Evolutionary conservation across 495 filamentous ascomycete genomes (phyloP).

Genomic region (Hypoxylon lenormandii): DNA sequence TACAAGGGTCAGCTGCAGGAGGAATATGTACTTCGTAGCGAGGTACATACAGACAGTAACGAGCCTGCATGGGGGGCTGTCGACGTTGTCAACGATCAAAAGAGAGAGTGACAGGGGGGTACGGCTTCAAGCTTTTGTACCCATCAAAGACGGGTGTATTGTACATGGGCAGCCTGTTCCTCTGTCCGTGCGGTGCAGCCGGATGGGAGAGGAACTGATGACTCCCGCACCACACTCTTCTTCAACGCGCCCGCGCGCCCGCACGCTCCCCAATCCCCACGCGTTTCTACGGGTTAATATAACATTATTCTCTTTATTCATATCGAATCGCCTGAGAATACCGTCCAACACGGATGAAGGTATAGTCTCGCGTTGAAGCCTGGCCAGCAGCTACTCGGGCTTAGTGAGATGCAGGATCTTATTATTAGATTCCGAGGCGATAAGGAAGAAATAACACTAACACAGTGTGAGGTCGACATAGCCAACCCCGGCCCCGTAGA

Average conservation of each 20-base stretch:
- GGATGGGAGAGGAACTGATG: slow-evolving; percentile 32
- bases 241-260: slow-evolving; percentile 39
- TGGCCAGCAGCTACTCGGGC: slow-evolving; percentile 14
- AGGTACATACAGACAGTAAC: slow-evolving; percentile 45
- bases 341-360: background rate
- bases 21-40: slow-evolving; percentile 30
- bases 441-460: slow-evolving; percentile 33
- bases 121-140: slow-evolving; percentile 46
- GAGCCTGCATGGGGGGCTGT: slow-evolving; percentile 42
- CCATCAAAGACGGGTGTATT: slow-evolving; percentile 38
- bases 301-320: slow-evolving; percentile 18
- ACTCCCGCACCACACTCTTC: slow-evolving; percentile 35
- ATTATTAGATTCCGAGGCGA: slow-evolving; percentile 17
- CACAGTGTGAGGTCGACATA: slow-evolving; percentile 22
- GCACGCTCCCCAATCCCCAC: slow-evolving; percentile 37
- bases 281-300: slow-evolving; percentile 21
- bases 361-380: slow-evolving; percentile 3
- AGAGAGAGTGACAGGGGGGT: slow-evolving; percentile 40
- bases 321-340: slow-evolving; percentile 13
- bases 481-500: slow-evolving; percentile 15
- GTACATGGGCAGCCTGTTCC: slow-evolving; percentile 33
- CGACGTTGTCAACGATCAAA: slow-evolving; percentile 43
- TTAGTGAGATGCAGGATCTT: slow-evolving; percentile 8
- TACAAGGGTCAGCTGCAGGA: slow-evolving; percentile 40
- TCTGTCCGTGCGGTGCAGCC: slow-evolving; percentile 41